These are phyloP conservation scores for Spironucleus salmonicida DNA, from an alignment of 208 protist genomes.

Conservation along the genomic window DNA sequence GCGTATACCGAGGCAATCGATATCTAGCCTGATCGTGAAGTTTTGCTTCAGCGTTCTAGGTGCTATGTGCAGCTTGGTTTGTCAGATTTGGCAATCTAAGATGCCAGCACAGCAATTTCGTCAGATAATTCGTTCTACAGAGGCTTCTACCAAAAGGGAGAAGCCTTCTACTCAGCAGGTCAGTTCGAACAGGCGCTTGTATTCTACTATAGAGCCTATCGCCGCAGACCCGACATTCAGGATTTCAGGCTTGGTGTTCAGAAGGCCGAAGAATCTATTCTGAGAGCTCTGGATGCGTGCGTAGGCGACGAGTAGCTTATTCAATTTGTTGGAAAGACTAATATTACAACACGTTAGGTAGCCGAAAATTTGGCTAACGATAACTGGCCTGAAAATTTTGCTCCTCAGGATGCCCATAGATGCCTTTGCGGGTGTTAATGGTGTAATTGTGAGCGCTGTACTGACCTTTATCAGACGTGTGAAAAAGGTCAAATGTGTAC, in stretches of 20 bases:
- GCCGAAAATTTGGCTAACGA: too few relatives aligned
- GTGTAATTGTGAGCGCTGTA: too few relatives aligned
- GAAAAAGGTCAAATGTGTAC: too few relatives aligned
- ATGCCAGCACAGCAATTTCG: not conserved
- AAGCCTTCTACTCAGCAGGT: conserved; percentile 31
- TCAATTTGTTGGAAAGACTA: too few relatives aligned
- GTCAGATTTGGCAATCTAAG: conserved; percentile 8
- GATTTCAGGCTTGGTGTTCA: conserved; percentile 35
- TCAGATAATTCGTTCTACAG: not conserved
- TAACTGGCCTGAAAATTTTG: too few relatives aligned
- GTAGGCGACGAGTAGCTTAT: not conserved
- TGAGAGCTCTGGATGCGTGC: conserved; percentile 30
- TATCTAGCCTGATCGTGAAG: not conserved
- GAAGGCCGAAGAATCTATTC: conserved; percentile 40
- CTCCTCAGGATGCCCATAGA: too few relatives aligned
- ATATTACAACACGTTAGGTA: too few relatives aligned
- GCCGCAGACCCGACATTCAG: conserved; percentile 32
- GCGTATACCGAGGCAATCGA: conserved; percentile 10
- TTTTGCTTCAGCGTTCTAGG: not conserved
- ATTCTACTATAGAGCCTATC: conserved; percentile 36
- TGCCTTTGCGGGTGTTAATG: too few relatives aligned
- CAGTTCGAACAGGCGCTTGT: conserved; percentile 38
- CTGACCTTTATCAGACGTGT: too few relatives aligned
- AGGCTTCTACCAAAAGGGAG: conserved; percentile 21
- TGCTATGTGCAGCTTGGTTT: not conserved